Evolutionary conservation across 2,329 filamentous ascomycete genomes (phyloP), one percentile per base, ranked within the genome.

Genomic region (Coccinonectria pachysandricola): DNA sequence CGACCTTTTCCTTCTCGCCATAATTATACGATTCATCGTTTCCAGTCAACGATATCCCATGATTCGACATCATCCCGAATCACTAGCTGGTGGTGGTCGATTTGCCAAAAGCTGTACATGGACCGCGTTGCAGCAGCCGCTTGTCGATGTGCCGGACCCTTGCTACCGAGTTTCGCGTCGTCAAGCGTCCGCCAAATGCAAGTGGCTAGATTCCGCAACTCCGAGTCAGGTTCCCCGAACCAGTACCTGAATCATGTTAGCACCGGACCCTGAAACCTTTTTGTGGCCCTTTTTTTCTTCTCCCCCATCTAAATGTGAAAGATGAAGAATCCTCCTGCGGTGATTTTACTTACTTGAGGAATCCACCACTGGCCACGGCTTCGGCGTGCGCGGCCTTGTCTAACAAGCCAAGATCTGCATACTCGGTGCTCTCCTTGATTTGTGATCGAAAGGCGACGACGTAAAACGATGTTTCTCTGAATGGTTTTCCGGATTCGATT

Each of bases 401-500:
- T 16, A 94, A 65, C 14, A 66, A 64, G 20, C 76, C 76, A 19
- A 94, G 66, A 32, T 79, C 65, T 8, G 70, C 69, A 32, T 74
- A 73, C 36, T 84, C 73, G 2, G 78, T 79, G 8, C 64, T 69
- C 2, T 68, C 63, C 19, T 75, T 74, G 30, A 94, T 71, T 37
- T 65, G 69, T 5, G 81, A 88, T 10, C 83, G 71, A 56, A 94
- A 94, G 4, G 78, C 78, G 20, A 94, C 85, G 30, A 91, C 75
- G 56, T 88, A 93, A 59, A 88, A 93, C 15, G 62, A 65, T 25
- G 65, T 68, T 32, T 66, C 60, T 28, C 61, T 67, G 74, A 80
- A 88, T 3, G 31, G 34, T 5, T 56, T 56, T 8, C 65, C 50
- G 6, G 52, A 64, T 7, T 56, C 49, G 3, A 43, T 40, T 8